Conservation (phyloP, 2,329 filamentous ascomycete genomes). For the Fusarium xyrophilum region DNA sequence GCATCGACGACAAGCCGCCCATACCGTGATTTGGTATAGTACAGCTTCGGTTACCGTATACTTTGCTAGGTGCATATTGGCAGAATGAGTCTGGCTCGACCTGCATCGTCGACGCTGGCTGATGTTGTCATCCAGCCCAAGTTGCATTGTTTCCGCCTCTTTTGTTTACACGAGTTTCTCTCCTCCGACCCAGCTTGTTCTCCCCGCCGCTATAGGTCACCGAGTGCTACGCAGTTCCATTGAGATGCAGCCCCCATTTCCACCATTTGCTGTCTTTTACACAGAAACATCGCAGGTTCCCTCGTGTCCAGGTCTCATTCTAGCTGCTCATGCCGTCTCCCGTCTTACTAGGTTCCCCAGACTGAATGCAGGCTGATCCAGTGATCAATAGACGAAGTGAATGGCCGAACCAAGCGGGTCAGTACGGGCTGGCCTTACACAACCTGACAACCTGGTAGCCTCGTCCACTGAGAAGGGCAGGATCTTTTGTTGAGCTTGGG, state of each 20-base stretch:
- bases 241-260: conserved; percentile 4
- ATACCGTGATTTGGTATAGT: conserved; percentile 17
- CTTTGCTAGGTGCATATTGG: conserved; percentile 25
- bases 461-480: conserved; percentile 23
- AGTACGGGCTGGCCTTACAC: conserved; percentile 15
- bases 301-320: conserved; percentile 24
- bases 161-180: conserved; percentile 11
- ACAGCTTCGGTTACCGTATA: conserved; percentile 21
- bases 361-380: conserved; percentile 15
- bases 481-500: conserved; percentile 34
- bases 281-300: conserved; percentile 24
- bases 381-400: conserved; percentile 25
- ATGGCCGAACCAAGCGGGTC: conserved; percentile 8
- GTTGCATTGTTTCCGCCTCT: conserved; percentile 19
- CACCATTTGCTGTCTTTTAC: conserved; percentile 17
- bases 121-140: conserved; percentile 21
- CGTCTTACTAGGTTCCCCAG: conserved; percentile 24
- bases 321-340: conserved; percentile 27
- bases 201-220: conserved; percentile 16
- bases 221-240: neutral
- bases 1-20: conserved; percentile 31
- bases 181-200: conserved; percentile 1
- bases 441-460: conserved; percentile 25
- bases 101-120: conserved; percentile 11
- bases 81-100: conserved; percentile 2